Conservation (phyloP, 2,329 filamentous ascomycete species). For the Fonsecaea nubica region DNA sequence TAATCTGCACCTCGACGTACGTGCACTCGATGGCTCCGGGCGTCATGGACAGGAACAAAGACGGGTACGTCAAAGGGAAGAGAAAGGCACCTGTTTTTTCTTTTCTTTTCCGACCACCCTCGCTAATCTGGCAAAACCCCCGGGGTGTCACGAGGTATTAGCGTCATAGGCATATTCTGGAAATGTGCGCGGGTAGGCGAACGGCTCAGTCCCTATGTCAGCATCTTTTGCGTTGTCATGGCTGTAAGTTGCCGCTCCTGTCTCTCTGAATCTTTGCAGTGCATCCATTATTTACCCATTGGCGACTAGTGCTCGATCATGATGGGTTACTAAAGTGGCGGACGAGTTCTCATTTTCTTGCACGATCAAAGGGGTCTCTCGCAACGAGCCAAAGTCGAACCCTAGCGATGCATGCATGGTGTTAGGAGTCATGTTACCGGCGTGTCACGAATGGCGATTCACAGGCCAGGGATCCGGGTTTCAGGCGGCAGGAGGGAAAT, state of each 20-base stretch:
- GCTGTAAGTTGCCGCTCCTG: slow-evolving; percentile 66
- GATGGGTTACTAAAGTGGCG: slow-evolving; percentile 19
- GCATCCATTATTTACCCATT: background rate
- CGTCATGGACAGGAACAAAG: slow-evolving; percentile 90
- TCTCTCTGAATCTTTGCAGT: background rate
- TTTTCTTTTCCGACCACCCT: background rate
- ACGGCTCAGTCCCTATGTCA: slow-evolving; percentile 91
- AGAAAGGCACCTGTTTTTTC: background rate
- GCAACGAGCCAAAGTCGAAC: too few species aligned
- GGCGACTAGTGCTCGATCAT: slow-evolving; percentile 33
- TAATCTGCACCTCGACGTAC: slow-evolving; percentile 96
- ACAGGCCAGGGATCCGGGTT: background rate
- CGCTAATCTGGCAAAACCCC: background rate
- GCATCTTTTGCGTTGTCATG: slow-evolving; percentile 91
- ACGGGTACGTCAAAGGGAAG: slow-evolving; percentile 60
- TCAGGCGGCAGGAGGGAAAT: background rate
- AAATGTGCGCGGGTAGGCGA: slow-evolving; percentile 93
- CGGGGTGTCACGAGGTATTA: slow-evolving; percentile 44
- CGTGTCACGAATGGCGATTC: background rate
- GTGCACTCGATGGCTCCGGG: slow-evolving; percentile 86
- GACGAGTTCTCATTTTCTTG: too few species aligned
- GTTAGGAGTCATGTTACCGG: background rate
- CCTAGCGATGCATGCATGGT: background rate
- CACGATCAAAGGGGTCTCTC: too few species aligned
- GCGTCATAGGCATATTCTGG: slow-evolving; percentile 88